Conservation (phyloP, 2,329 filamentous ascomycete genomes). For the Fusarium setosum region DNA sequence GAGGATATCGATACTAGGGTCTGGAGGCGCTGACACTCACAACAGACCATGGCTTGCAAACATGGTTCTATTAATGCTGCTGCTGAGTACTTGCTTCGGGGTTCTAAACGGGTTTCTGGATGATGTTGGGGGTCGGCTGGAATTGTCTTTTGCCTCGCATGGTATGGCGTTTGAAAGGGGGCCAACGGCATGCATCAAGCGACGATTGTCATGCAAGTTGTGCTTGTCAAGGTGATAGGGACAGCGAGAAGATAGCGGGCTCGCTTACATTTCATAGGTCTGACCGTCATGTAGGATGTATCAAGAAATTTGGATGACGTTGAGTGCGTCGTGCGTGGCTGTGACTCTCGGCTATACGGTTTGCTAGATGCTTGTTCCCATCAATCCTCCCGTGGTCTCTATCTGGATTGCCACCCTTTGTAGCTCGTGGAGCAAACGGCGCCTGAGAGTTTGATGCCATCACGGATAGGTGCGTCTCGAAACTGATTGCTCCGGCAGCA, state of each 20-base stretch:
- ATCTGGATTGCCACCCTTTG: not conserved
- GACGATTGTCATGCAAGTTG: constrained; percentile 26
- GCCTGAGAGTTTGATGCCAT: not conserved
- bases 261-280: not conserved
- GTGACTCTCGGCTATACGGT: not conserved
- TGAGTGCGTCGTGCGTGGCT: not conserved
- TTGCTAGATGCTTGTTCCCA: no score
- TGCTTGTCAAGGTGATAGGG: constrained; percentile 28
- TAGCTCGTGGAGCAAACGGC: no score
- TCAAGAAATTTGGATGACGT: not conserved
- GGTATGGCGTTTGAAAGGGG: constrained; percentile 43
- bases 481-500: not conserved
- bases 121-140: constrained; percentile 27
- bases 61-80: constrained; percentile 24
- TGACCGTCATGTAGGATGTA: not conserved
- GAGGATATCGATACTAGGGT: constrained; percentile 49
- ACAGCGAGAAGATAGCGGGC: constrained; percentile 1
- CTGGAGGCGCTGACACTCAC: not conserved
- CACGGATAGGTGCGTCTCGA: not conserved
- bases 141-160: constrained; percentile 42
- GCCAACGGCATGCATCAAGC: constrained; percentile 30
- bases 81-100: constrained; percentile 5
- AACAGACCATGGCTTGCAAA: constrained; percentile 1
- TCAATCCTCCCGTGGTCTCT: no score
- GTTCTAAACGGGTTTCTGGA: constrained; percentile 29